Conservation (phyloP, 768 basidiomycete species). For the Psilocybe cubensis region DNA sequence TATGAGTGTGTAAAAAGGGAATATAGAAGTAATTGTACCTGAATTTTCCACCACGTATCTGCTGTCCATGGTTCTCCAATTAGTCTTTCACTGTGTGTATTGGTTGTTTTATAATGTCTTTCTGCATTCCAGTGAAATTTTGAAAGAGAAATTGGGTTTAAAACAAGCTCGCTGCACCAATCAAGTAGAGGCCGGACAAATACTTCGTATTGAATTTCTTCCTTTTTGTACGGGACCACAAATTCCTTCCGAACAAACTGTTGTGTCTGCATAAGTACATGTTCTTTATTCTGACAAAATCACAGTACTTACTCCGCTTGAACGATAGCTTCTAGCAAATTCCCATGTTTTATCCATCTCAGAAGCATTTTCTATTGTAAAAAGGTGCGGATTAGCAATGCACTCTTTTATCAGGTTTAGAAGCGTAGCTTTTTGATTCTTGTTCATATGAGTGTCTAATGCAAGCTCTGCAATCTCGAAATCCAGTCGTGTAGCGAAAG, state of each 20-base stretch:
- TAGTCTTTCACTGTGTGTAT: conserved; percentile 26
- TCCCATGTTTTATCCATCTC: conserved; percentile 11
- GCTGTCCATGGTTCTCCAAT: conserved; percentile 42
- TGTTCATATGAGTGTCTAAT: conserved; percentile 13
- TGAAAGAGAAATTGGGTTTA: conserved; percentile 20
- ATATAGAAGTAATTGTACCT: conserved; percentile 29
- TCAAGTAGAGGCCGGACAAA: conserved; percentile 9
- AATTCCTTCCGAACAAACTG: conserved; percentile 12
- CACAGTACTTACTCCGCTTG: neutral
- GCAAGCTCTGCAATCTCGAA: conserved; percentile 28
- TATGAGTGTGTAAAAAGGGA: neutral
- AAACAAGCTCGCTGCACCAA: conserved; percentile 26
- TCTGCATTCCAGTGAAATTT: conserved; percentile 24
- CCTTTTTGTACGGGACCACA: conserved; percentile 6
- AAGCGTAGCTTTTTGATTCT: neutral
- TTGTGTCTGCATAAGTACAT: neutral
- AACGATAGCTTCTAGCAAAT: neutral
- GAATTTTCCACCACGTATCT: conserved; percentile 37
- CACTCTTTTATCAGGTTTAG: neutral
- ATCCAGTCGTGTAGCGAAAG: conserved; percentile 28
- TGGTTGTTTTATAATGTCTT: conserved; percentile 27
- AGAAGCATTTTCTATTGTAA: neutral
- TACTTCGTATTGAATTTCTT: conserved; percentile 1
- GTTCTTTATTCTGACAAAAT: neutral
- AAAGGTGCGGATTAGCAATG: neutral